Evolutionary conservation across 2,329 filamentous ascomycete genomes (phyloP).

Genomic region (Hortaea sp.): DNA sequence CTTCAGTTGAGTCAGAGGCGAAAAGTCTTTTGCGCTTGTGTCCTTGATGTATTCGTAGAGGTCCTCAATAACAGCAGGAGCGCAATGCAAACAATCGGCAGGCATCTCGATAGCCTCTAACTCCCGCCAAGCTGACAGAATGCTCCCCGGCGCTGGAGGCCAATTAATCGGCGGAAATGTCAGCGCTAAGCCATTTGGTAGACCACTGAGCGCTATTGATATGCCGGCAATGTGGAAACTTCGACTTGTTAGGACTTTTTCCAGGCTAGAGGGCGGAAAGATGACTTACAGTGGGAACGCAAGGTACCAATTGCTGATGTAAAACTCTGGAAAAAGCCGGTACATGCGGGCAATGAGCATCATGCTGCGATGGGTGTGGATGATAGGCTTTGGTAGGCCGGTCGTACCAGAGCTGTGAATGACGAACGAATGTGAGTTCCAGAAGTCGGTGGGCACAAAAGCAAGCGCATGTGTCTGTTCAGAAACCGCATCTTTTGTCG

Average conservation of each 20-base stretch:
- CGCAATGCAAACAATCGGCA: slow-evolving; percentile 1
- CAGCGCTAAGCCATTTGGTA: slow-evolving; percentile 1
- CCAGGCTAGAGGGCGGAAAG: too few species aligned
- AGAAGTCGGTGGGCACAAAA: background rate
- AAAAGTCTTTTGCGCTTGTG: background rate
- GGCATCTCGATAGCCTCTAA: background rate
- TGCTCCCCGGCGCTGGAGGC: background rate
- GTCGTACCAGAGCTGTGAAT: slow-evolving; percentile 1
- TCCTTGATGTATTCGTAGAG: background rate
- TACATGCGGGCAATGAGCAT: slow-evolving; percentile 3
- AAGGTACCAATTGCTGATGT: slow-evolving; percentile 1
- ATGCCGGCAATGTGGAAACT: slow-evolving; percentile 1
- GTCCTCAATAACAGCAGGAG: background rate
- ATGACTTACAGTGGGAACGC: background rate
- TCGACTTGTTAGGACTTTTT: background rate
- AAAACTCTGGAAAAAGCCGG: slow-evolving; percentile 1
- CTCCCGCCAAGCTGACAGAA: background rate
- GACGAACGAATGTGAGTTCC: slow-evolving; percentile 1
- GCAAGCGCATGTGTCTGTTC: background rate
- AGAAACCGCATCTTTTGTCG: background rate
- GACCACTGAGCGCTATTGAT: background rate
- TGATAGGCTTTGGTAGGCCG: slow-evolving; percentile 1
- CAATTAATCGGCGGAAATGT: background rate
- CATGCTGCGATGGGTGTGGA: slow-evolving; percentile 1
- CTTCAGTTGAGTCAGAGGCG: background rate